phyloP scores from a whole-genome alignment of 495 filamentous ascomycete genomes.

The Cudoniella acicularis region DNA sequence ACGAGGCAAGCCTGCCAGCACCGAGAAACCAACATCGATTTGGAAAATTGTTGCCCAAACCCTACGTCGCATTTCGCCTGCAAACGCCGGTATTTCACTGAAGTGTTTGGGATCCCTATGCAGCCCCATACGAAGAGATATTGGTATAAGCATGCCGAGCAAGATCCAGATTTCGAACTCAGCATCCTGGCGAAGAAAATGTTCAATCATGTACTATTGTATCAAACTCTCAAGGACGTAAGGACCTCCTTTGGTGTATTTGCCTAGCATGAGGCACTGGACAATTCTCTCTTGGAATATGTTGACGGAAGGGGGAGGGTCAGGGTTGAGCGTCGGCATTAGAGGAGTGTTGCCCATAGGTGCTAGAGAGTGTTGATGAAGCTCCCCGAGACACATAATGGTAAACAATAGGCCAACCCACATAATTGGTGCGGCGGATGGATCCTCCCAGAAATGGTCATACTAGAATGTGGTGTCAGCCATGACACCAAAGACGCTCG shows the following conservation, averaged over 20 bases:
- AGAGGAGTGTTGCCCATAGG: too few relatives aligned
- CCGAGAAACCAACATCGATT: constrained; percentile 34
- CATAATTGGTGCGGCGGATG: constrained; percentile 22
- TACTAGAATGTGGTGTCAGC: not conserved
- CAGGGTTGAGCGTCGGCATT: too few relatives aligned
- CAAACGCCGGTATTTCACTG: constrained; percentile 39
- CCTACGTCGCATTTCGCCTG: constrained; percentile 40
- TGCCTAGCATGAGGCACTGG: constrained; percentile 32
- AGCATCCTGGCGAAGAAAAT: not conserved
- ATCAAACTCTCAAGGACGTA: constrained; percentile 32
- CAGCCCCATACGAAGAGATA: constrained; percentile 45
- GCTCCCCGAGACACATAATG: constrained; percentile 25
- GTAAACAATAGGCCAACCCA: constrained; percentile 33
- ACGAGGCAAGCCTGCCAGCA: constrained; percentile 37
- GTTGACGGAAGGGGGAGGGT: constrained; percentile 1
- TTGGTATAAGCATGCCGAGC: not conserved
- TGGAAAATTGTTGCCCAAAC: constrained; percentile 37
- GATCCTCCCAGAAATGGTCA: constrained; percentile 26
- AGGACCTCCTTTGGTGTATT: constrained; percentile 32
- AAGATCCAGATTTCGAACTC: not conserved
- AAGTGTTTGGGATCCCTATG: constrained; percentile 52
- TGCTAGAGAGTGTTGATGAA: constrained; percentile 6
- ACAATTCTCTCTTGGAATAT: constrained; percentile 30
- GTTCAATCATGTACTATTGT: constrained; percentile 28
- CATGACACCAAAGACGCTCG: not conserved